Base-by-base conservation (phyloP, 1,139 yeast genomes). In the Scheffersomyces illinoinensis region DNA sequence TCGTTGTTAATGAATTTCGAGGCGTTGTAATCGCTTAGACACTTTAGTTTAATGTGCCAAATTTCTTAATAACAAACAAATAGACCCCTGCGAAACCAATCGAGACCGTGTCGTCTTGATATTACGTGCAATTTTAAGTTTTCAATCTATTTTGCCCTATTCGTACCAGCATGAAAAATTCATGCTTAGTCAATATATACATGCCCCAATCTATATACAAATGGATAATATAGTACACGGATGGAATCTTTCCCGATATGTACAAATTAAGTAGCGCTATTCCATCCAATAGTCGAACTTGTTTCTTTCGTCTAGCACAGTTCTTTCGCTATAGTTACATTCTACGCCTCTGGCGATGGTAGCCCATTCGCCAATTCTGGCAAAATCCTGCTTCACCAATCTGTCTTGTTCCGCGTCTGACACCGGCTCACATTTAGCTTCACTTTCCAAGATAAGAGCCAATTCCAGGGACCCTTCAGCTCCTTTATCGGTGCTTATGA, bases 401-500 rank as follows among this genome's bases (percentile, higher is more conserved):
- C 24, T 6, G 4, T 48, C 26, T 14, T 20, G 24, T 8, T 21
- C 24, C 51, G 17, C 24, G n/a, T 48, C 51, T 8, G 21, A 8
- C 5, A 48, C 17, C 4, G 51, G 51, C 26, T 48, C 51, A 19
- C 51, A 23, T 19, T 17, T 48, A 14, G 21, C 14, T 33, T 33
- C 43, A 33, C 43, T 33, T n/a, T 48, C 21, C 21, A 48, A 24
- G 21, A 24, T 24, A 20, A 20, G 21, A 17, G 26, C 51, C 51
- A 26, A 14, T 12, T 48, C 47, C 12, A 53, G n/a, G 10, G 52
- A 18, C 7, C 63, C 56, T 47, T 52, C 51, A 18, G 58, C 56
- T 47, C 56, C 54, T 39, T 61, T 60, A 6, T 61, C 66, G 6
- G 61, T 62, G 20, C 69, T 70, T 47, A 76, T 65, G 54, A 79